Evolutionary conservation across 2,329 filamentous ascomycete genomes (phyloP), one percentile per base, ranked within the genome.

Genomic region (Pseudopithomyces maydicus): DNA sequence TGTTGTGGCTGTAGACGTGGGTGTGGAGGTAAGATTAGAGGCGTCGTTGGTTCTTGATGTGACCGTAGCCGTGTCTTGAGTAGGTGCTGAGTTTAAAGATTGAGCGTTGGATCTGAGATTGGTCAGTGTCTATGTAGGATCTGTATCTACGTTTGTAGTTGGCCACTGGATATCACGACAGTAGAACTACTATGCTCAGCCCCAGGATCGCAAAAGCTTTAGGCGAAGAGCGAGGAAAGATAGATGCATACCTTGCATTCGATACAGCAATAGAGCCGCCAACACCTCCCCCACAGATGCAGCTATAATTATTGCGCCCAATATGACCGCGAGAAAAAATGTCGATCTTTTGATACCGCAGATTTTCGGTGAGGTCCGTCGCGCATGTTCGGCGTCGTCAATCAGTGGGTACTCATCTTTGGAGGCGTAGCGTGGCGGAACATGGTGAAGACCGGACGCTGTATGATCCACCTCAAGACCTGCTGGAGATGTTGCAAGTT

Each of bases 231-330:
- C n/a, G n/a, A n/a, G n/a, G 6, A 26, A 41, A 14, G 14, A 11
- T 6, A 8, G 10, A 17, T 35, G 33, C 54, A 14, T 53, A 59
- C 57, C 22, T 54, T 6, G 52, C 41, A 23, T 54, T 46, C 14
- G 43, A 43, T 7, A 59, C 57, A 12, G 57, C 57, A 22, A 56
- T 5, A 8, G 53, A 48, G 5, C 57, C 57, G 5, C 49, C 53
- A 7, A 59, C 56, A 44, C 53, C 51, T 10, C 57, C 57, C 54
- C 54, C 2, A 59, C 42, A 7, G 50, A 44, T 20, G 45, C 57
- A 11, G 38, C 49, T 23, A 52, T 26, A 3, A 52, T 32, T 19
- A 44, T 39, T 17, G 44, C 12, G 17, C n/a, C 49, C n/a, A 52
- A 22, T 35, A 52, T 44, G 10, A 52, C 26, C 12, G 49, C 26